Base-by-base conservation (phyloP, 2,329 filamentous ascomycete species). In the Harringtonia aguacate region DNA sequence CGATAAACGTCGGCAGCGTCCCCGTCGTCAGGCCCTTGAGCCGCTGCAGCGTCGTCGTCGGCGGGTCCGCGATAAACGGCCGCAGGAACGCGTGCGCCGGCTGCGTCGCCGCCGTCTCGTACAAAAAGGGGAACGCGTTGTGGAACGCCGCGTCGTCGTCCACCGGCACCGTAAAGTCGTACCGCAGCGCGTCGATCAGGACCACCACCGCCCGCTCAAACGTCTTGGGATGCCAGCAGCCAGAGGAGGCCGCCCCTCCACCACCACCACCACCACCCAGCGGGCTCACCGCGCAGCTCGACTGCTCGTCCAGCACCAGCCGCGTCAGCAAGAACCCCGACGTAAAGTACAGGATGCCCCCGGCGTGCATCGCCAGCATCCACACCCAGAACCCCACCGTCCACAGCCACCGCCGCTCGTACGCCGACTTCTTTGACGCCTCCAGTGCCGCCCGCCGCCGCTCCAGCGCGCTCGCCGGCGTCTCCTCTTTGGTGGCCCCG, bases 11-110 rank as follows among this genome's bases (percentile, higher is more conserved):
- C 2, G 92, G 92, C 43, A 98, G 66, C 2, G 92, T 97, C 4
- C 92, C 92, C 0, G 92, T 98, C 17, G 89, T 98, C 51, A 98
- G 64, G 4, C 90, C 92, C 66, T 97, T 97, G 52, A 98, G 65
- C 50, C 92, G 72, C 63, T 97, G 92, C 47, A 97, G 67, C 8
- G 92, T 98, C 7, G 89, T 84, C 4, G 92, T 98, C 8, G 92
- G 92, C 30, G 92, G 90, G 58, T 98, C 92, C 33, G 92, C 92
- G 57, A 98, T 95, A 62, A 98, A 98, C 1, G 92, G 92, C 22
- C 89, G 73, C 39, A 98, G 69, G 57, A 98, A 86, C 1, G 92
- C 89, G 61, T 94, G 86, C 45, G 81, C 69, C 0, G 92, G 92
- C 38, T 76, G 71, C 46, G 77, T 68, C 46, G 80, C 65, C 1